Evolutionary conservation across 2,329 filamentous ascomycete species (phyloP).

Genomic region (Myrmaecium sp.): DNA sequence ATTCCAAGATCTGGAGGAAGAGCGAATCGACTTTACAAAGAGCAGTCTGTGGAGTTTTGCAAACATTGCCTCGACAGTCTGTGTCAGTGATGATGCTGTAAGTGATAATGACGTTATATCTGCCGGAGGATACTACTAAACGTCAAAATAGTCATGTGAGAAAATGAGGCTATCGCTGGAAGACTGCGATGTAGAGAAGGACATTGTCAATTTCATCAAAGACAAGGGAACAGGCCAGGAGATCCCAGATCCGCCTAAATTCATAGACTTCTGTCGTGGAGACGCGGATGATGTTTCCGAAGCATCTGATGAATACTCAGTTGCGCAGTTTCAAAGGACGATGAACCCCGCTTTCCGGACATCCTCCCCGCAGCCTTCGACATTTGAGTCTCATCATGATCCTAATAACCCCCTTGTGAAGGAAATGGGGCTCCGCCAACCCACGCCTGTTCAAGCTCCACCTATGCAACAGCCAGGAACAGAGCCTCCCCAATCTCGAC

Average conservation of each 20-base stretch:
- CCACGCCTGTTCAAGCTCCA: constrained; percentile 12
- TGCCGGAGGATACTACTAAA: background rate
- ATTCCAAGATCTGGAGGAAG: constrained; percentile 97
- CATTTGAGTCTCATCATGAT: constrained; percentile 82
- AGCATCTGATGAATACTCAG: constrained; percentile 77
- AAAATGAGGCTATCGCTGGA: constrained; percentile 88
- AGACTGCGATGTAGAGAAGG: constrained; percentile 91
- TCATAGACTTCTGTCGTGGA: constrained; percentile 95
- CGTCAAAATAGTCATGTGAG: constrained; percentile 50
- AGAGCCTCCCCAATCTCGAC: constrained; percentile 1
- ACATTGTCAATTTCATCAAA: constrained; percentile 76
- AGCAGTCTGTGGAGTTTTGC: constrained; percentile 96
- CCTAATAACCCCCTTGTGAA: constrained; percentile 57
- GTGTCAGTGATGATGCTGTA: constrained; percentile 81
- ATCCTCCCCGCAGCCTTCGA: constrained; percentile 91
- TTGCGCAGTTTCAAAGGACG: constrained; percentile 85
- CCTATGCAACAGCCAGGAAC: constrained; percentile 6
- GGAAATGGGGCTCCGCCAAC: constrained; percentile 41
- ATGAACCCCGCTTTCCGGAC: constrained; percentile 92
- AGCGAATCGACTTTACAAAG: constrained; percentile 91
- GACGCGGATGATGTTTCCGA: constrained; percentile 73
- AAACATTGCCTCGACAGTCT: constrained; percentile 92
- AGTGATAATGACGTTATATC: background rate
- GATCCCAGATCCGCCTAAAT: constrained; percentile 90
- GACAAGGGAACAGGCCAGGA: constrained; percentile 87